A percentile compares a stretch with the other conserved stretches of the same genome.
Evolutionary conservation across 768 basidiomycete genomes (phyloP).

Genomic region (Trametes elegans): DNA sequence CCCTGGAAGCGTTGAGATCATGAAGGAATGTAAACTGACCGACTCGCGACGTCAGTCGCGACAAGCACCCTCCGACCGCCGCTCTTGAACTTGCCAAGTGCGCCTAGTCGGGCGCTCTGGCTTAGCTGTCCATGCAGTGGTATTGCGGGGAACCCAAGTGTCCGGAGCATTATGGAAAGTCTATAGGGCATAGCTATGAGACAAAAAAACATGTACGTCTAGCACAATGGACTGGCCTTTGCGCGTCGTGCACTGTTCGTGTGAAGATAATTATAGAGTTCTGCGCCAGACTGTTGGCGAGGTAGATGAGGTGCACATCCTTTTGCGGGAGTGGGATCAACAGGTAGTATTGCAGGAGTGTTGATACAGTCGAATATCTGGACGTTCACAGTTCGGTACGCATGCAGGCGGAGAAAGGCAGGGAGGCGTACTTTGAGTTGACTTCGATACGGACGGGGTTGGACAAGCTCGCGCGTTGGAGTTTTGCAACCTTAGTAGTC

Average conservation of each 20-base stretch:
- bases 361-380: slow-evolving; percentile 96
- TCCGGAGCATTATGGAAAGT: slow-evolving; percentile 84
- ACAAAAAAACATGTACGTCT: not conserved
- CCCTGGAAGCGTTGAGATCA: not conserved
- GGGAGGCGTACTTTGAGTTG: slow-evolving; percentile 71
- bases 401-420: not conserved
- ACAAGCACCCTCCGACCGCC: slow-evolving; percentile 90
- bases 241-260: slow-evolving; percentile 90
- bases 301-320: slow-evolving; percentile 86
- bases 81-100: slow-evolving; percentile 92
- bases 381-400: not conserved
- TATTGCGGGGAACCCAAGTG: slow-evolving; percentile 90
- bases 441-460: slow-evolving; percentile 96
- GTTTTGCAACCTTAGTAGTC: slow-evolving; percentile 96
- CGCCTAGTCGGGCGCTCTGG: slow-evolving; percentile 91
- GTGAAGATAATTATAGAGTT: slow-evolving; percentile 97
- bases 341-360: slow-evolving; percentile 93
- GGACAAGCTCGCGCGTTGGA: slow-evolving; percentile 89
- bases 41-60: slow-evolving; percentile 94
- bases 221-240: slow-evolving; percentile 49
- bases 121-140: slow-evolving; percentile 94
- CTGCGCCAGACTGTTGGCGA: slow-evolving; percentile 85
- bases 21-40: slow-evolving; percentile 49
- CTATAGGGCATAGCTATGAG: slow-evolving; percentile 35
- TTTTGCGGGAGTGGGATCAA: slow-evolving; percentile 91